These are phyloP conservation scores for Globisporangium iwayamae DNA, from an alignment of 352 stramenopile species.

Conservation along the genomic window DNA sequence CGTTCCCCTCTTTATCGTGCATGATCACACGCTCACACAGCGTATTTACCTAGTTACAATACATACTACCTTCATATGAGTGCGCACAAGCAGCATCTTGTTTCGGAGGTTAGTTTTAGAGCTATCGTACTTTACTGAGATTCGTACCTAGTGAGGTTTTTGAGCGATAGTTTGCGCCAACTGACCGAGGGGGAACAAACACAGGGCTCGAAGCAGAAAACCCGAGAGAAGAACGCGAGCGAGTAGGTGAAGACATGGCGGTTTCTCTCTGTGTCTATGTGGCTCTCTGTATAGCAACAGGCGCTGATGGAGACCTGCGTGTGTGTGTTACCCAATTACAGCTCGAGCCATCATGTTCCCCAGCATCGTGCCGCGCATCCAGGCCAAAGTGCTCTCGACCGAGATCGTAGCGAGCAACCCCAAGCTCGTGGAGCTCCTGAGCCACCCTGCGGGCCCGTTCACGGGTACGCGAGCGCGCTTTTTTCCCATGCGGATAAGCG, in stretches of 20 bases:
- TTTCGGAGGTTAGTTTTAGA: too few relatives aligned
- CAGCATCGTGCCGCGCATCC: slow-evolving; percentile 67
- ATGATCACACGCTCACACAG: not conserved
- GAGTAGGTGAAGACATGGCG: not conserved
- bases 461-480: slow-evolving; percentile 38
- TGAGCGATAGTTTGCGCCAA: slow-evolving; percentile 2
- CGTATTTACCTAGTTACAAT: not conserved
- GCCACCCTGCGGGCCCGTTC: slow-evolving; percentile 82
- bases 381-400: slow-evolving; percentile 69
- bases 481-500: not conserved
- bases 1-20: too few relatives aligned
- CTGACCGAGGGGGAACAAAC: not conserved
- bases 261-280: not conserved
- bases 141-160: too few relatives aligned
- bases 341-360: slow-evolving; percentile 38
- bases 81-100: too few relatives aligned
- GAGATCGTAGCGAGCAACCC: slow-evolving; percentile 69
- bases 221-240: not conserved
- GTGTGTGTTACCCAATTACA: not conserved
- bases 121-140: too few relatives aligned
- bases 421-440: slow-evolving; percentile 54
- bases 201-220: slow-evolving; percentile 13
- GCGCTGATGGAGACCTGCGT: not conserved
- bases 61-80: too few relatives aligned
- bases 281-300: not conserved